Evolutionary conservation across 495 filamentous ascomycete genomes (phyloP).

Genomic region (Xylaria acuta): DNA sequence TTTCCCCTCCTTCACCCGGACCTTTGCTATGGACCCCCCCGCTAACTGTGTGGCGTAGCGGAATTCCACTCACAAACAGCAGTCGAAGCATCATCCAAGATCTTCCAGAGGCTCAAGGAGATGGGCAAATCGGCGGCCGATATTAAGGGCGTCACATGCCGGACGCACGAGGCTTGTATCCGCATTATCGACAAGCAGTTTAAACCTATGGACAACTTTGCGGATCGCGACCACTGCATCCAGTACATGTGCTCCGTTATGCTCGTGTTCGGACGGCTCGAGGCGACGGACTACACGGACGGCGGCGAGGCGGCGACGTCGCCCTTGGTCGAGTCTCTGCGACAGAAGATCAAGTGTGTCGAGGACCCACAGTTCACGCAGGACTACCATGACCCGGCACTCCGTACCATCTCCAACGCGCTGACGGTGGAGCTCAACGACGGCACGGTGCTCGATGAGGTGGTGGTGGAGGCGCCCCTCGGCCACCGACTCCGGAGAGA

Average conservation of each 20-base stretch:
- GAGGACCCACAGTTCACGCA: constrained; percentile 93
- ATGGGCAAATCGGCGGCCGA: constrained; percentile 92
- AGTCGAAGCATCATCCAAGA: constrained; percentile 88
- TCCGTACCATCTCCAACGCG: constrained; percentile 96
- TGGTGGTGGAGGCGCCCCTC: constrained; percentile 92
- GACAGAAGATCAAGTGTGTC: constrained; percentile 90
- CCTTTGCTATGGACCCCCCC: neutral
- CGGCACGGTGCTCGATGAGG: constrained; percentile 89
- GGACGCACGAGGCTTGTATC: constrained; percentile 97
- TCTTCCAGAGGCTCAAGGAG: constrained; percentile 79
- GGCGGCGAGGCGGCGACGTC: constrained; percentile 90
- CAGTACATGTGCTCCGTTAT: constrained; percentile 99
- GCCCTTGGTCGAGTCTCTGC: constrained; percentile 83
- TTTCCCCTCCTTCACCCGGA: neutral
- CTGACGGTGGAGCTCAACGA: constrained; percentile 93
- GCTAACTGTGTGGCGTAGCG: constrained; percentile 54
- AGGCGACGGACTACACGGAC: constrained; percentile 90
- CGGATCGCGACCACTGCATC: constrained; percentile 98
- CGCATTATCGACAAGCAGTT: constrained; percentile 99
- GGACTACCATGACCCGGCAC: constrained; percentile 91
- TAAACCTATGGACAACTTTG: constrained; percentile 99
- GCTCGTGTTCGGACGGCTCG: constrained; percentile 90
- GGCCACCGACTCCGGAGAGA: constrained; percentile 90
- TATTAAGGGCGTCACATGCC: constrained; percentile 90
- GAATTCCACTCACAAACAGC: constrained; percentile 99